Evolutionary conservation across 1,139 yeast species (phyloP), one percentile per base, ranked within the genome.

Genomic region (Lizanozyma gosingica): DNA sequence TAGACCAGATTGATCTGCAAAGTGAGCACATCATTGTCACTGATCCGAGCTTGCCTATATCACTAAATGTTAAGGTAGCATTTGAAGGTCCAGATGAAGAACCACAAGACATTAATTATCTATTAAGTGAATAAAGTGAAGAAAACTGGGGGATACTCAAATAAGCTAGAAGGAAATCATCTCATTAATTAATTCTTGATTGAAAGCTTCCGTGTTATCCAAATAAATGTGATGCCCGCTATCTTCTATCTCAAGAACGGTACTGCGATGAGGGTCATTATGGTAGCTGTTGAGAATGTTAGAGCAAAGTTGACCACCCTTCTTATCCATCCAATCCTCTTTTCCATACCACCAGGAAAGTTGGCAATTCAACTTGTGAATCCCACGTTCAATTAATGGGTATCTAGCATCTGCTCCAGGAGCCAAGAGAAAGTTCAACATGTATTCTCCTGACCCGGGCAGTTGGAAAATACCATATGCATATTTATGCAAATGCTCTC

Each of bases 351-450:
- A 61, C 92, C 92, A 83, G 3, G 70, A 49, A 44, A 80, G 62
- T 40, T 78, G 72, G 51, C 81, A 77, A 6, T 62, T 56, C 14
- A 76, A 58, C 32, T 66, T 60, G 35, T 73, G 68, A 4, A 80
- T 56, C 4, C 75, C 71, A 34, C 73, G 46, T 14, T 74, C 72
- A 14, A 74, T 63, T 39, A 83, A 59, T 0, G 92, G 86, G 39
- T 62, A 59, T 46, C 88, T 65, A 1, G 92, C 87, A 37, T 77
- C 74, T 1, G 87, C 94, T 3, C 92, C 94, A 9, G 90, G 86
- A 1, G 80, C 81, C 18, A 83, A 59, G 14, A 81, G 63, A 53
- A 75, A 80, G 46, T 80, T 79, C 47, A 83, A 62, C 75, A 82
- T 74, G 54, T 83, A 83, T 56, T 83, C 94, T 3, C 92, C 92